Evolutionary conservation across 306 rosid species (phyloP).

Genomic region (Oxytropis ochrocephala): DNA sequence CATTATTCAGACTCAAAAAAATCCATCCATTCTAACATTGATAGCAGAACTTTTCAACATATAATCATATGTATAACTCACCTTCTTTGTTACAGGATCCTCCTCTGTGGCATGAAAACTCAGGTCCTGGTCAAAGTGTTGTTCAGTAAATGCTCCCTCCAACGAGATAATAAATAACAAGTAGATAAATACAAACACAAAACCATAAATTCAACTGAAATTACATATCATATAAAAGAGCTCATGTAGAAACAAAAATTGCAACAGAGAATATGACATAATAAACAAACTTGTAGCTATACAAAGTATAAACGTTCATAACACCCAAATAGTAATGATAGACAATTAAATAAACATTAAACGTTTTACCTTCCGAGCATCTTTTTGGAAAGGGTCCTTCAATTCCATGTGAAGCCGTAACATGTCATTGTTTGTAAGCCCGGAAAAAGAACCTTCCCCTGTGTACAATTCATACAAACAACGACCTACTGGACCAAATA

Average conservation of each 20-base stretch:
- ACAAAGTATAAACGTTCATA: too few species aligned
- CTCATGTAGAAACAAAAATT: background rate
- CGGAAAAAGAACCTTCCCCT: conserved; percentile 94
- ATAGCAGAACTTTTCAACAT: background rate
- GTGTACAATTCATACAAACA: conserved; percentile 82
- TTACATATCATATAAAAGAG: background rate
- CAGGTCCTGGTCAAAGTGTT: conserved; percentile 87
- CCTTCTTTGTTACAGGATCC: conserved; percentile 95
- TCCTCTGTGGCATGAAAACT: conserved; percentile 92
- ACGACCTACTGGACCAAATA: conserved; percentile 98
- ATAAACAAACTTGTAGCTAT: background rate
- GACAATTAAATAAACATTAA: too few species aligned
- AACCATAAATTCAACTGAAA: background rate
- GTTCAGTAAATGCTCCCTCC: conserved; percentile 86
- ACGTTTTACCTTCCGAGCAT: too few species aligned
- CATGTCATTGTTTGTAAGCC: too few species aligned
- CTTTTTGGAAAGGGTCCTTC: too few species aligned
- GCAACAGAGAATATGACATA: background rate
- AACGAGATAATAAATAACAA: background rate
- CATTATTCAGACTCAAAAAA: too few species aligned
- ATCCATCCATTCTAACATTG: background rate
- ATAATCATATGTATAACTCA: conserved; percentile 5
- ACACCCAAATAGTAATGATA: too few species aligned
- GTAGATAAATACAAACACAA: too few species aligned
- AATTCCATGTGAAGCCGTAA: too few species aligned